Base-by-base conservation (phyloP, 805 yeast species). In the Metschnikowia colocasiae region DNA sequence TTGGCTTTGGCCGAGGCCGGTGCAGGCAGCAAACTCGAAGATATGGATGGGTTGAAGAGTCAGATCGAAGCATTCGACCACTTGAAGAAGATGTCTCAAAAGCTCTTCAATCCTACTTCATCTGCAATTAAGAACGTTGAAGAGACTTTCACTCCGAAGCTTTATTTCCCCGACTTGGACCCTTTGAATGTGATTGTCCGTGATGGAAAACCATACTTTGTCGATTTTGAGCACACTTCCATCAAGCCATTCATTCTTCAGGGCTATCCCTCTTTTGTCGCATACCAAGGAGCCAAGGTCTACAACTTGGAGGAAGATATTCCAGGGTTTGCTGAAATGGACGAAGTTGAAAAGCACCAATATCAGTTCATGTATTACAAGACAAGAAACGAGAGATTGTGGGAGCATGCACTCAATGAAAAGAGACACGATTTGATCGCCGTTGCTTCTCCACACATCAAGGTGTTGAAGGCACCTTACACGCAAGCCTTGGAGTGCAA, bases 361-460 rank as follows among this genome's bases (percentile, higher is more conserved):
- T 87, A 86, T 58, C 83, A 84, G 59, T 91, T 86, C 68, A 87
- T 92, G 83, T 83, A 83, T 65, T 82, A 82, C 58, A 82, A 92
- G 67, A 91, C 98, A 4, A 83, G 97, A 74, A 89, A 91, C 63
- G 96, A 92, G 67, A 83, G 85, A 57, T 67, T 86, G 48, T 92
- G 95, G 91, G 98, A 92, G 67, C 68, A 79, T 50, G 79, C 83
- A 22, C 73, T 91, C 56, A 87, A 85, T 59, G 78, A 79, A 40
- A 75, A 75, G 38, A 73, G 79, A 47, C 83, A 81, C 53, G 79
- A 81, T 37, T 75, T 91, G 51, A 81, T 92, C 54, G 86, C 87
- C 10, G 81, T 92, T 20, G 90, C 89, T 53, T 82, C 87, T 7
- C 87, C 94, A 1, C 97, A 96, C 27, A 72, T 85, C 52, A 92